Evolutionary conservation across 306 rosid genomes (phyloP).

Genomic region (Quercus aquifolioides): DNA sequence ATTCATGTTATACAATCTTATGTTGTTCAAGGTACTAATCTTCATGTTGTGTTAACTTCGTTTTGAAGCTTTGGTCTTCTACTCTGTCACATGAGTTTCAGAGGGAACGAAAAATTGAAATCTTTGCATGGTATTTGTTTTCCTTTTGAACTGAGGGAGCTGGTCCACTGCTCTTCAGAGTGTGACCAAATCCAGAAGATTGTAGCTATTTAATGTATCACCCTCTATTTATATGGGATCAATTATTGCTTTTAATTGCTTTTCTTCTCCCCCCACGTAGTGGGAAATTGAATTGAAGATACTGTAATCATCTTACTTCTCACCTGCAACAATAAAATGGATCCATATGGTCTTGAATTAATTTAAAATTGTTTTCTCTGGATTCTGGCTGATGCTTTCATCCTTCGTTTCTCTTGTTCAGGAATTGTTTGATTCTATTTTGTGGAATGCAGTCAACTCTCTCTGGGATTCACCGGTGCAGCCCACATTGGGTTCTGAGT

Average conservation of each 20-base stretch:
- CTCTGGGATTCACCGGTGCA: conserved; percentile 56
- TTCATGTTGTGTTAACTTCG: not conserved
- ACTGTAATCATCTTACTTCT: not conserved
- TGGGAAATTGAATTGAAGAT: not conserved
- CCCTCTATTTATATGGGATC: not conserved
- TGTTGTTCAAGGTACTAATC: conserved; percentile 2
- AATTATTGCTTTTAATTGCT: not conserved
- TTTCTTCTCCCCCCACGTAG: not conserved
- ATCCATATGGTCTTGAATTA: conserved; percentile 9
- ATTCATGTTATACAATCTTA: conserved; percentile 12
- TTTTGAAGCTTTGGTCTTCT: not conserved
- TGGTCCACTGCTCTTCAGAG: not conserved
- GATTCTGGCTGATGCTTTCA: conserved; percentile 25
- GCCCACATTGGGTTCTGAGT: conserved; percentile 73
- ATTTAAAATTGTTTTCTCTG: not conserved
- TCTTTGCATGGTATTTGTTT: not conserved
- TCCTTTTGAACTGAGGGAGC: conserved; percentile 4
- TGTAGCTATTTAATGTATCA: not conserved
- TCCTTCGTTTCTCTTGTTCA: conserved; percentile 35
- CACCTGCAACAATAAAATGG: conserved; percentile 12
- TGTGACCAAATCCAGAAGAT: not conserved
- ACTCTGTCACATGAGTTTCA: not conserved
- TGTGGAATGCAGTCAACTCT: conserved; percentile 76
- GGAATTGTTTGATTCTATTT: conserved; percentile 82
- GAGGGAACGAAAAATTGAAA: not conserved